phyloP scores from a whole-genome alignment of 2,329 filamentous ascomycete genomes.

The Huntiella omanensis region DNA sequence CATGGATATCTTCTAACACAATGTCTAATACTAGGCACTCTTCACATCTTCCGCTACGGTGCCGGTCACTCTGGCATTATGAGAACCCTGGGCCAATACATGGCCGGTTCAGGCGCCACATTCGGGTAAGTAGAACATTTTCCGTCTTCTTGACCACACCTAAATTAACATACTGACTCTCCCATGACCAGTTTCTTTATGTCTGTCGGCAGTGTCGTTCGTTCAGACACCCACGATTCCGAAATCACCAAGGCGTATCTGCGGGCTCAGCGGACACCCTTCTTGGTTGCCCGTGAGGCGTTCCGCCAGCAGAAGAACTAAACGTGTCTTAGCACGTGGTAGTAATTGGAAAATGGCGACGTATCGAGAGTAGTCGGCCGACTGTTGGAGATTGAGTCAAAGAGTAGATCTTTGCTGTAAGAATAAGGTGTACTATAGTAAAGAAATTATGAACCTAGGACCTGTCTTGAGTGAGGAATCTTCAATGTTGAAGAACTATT shows the following conservation, averaged over 20 bases:
- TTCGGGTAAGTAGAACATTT: conserved; percentile 52
- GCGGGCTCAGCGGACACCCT: conserved; percentile 52
- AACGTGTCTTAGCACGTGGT: too few relatives aligned
- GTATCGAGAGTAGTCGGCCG: too few relatives aligned
- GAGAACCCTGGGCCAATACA: conserved; percentile 88
- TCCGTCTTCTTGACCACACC: not conserved
- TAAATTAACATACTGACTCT: conserved; percentile 1
- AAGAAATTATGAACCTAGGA: too few relatives aligned
- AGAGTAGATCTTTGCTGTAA: too few relatives aligned
- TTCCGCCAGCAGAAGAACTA: conserved; percentile 17
- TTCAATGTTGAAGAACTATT: too few relatives aligned
- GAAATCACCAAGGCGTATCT: conserved; percentile 44
- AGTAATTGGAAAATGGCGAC: too few relatives aligned
- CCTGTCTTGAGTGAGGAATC: too few relatives aligned
- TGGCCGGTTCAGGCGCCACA: conserved; percentile 83
- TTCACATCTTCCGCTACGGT: conserved; percentile 89
- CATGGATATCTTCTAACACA: not conserved
- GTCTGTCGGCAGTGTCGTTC: conserved; percentile 93
- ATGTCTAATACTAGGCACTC: conserved; percentile 40
- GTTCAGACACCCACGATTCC: conserved; percentile 69
- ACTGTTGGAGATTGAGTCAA: too few relatives aligned
- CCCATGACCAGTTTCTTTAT: conserved; percentile 63
- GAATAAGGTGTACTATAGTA: too few relatives aligned
- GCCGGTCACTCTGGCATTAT: conserved; percentile 86
- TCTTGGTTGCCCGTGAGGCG: conserved; percentile 32